Conservation (phyloP, 306 rosid genomes). For the Crotalaria pallida region DNA sequence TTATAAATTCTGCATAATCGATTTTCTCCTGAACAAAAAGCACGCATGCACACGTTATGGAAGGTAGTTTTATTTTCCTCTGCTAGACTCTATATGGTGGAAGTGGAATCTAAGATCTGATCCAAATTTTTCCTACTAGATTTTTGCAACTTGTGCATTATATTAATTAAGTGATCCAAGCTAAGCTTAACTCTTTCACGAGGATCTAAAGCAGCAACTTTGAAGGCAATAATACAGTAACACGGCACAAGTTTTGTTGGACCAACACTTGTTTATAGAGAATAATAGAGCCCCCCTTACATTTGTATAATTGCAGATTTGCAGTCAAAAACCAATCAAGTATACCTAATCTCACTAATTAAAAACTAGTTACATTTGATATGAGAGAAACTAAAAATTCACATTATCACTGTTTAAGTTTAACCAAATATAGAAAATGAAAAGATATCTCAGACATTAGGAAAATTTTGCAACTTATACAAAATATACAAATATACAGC, state of each 20-base stretch:
- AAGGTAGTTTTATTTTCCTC: neutral
- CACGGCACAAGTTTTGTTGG: neutral
- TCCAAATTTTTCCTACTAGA: neutral
- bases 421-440: neutral
- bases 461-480: neutral
- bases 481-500: too few relatives aligned
- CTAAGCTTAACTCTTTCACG: neutral
- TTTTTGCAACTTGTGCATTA: neutral
- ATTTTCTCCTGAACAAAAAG: neutral
- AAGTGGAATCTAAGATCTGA: slow-evolving; percentile 6
- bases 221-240: neutral
- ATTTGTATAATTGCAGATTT: too few relatives aligned
- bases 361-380: too few relatives aligned
- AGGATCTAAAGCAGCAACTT: neutral
- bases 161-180: neutral
- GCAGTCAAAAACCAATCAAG: too few relatives aligned
- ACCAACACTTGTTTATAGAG: neutral
- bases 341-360: too few relatives aligned
- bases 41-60: neutral
- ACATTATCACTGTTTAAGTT: neutral
- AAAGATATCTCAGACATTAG: neutral
- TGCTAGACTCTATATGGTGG: neutral
- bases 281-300: too few relatives aligned
- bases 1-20: neutral
- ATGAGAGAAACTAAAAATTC: neutral